A percentile compares a stretch with the other conserved stretches of the same genome.
phyloP scores from a whole-genome alignment of 371 early-diverging fungal genomes.

The Lichtheimia hyalospora region DNA sequence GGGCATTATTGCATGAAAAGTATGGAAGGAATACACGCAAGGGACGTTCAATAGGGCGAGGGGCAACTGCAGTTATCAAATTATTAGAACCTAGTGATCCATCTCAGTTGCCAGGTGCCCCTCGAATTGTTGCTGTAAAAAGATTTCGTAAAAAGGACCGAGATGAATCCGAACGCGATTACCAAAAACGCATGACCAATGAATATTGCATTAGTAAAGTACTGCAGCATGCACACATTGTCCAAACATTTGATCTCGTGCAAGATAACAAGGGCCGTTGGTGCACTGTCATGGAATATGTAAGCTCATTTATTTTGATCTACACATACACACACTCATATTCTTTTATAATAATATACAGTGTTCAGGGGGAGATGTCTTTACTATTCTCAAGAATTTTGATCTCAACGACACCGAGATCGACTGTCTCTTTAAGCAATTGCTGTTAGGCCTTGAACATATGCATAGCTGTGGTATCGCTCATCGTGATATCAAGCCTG shows the following conservation, averaged over 20 bases:
- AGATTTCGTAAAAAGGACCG: constrained; percentile 34
- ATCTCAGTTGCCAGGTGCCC: constrained; percentile 1
- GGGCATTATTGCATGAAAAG: constrained; percentile 16
- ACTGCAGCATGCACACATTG: constrained; percentile 27
- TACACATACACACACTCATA: neutral
- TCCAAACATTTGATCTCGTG: constrained; percentile 31
- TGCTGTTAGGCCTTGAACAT: constrained; percentile 70
- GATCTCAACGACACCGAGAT: constrained; percentile 26
- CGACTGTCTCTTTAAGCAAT: constrained; percentile 54
- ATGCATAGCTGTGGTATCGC: constrained; percentile 72
- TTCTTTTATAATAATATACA: constrained; percentile 8
- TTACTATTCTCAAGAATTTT: constrained; percentile 27
- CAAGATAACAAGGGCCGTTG: constrained; percentile 27
- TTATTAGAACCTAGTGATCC: constrained; percentile 2
- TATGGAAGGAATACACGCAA: constrained; percentile 15
- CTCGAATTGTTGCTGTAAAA: constrained; percentile 33
- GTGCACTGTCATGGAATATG: constrained; percentile 50
- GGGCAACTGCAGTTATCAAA: constrained; percentile 23
- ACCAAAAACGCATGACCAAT: constrained; percentile 40
- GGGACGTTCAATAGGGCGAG: constrained; percentile 19
- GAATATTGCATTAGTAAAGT: constrained; percentile 39
- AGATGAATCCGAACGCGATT: constrained; percentile 22
- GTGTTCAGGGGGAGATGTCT: constrained; percentile 45
- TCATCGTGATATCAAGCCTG: constrained; percentile 78
- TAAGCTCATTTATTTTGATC: constrained; percentile 11